phyloP scores from a whole-genome alignment of 352 stramenopile genomes.

The Pilasporangium apinafurcum region DNA sequence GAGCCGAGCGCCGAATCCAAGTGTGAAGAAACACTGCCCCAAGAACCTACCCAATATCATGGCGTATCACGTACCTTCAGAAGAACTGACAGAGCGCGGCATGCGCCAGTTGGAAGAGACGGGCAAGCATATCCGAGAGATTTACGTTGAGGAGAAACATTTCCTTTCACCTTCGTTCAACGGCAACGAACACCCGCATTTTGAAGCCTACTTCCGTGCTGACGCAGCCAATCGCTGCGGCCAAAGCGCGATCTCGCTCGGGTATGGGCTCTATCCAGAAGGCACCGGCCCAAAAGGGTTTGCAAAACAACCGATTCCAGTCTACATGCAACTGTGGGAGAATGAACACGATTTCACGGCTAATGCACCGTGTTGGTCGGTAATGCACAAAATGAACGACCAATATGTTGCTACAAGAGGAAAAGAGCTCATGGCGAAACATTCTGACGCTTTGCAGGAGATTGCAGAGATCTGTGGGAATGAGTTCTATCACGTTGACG shows the following conservation, averaged over 20 bases:
- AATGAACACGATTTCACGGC: slow-evolving; percentile 78
- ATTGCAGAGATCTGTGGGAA: slow-evolving; percentile 38
- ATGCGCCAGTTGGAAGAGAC: slow-evolving; percentile 67
- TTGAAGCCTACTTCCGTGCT: slow-evolving; percentile 72
- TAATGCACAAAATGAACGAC: slow-evolving; percentile 46
- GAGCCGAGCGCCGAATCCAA: slow-evolving; percentile 63
- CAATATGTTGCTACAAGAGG: slow-evolving; percentile 33
- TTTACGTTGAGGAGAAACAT: slow-evolving; percentile 57
- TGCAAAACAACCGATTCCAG: slow-evolving; percentile 50
- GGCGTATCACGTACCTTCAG: slow-evolving; percentile 53
- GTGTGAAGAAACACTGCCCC: slow-evolving; percentile 50
- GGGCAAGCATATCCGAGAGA: slow-evolving; percentile 53
- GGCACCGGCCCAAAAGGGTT: slow-evolving; percentile 55
- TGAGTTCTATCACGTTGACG: slow-evolving; percentile 30
- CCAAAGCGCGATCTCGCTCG: slow-evolving; percentile 61
- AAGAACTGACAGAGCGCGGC: slow-evolving; percentile 67
- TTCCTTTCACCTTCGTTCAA: slow-evolving; percentile 70
- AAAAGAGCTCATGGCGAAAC: slow-evolving; percentile 25
- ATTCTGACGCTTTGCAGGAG: slow-evolving; percentile 31
- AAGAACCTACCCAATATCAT: slow-evolving; percentile 57
- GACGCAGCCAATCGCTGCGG: slow-evolving; percentile 62
- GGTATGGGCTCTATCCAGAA: slow-evolving; percentile 65
- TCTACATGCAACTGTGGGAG: slow-evolving; percentile 78
- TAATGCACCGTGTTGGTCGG: slow-evolving; percentile 52
- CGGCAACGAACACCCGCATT: slow-evolving; percentile 42